A percentile compares a stretch with the other conserved stretches of the same genome.
Evolutionary conservation across 768 basidiomycete genomes (phyloP).

Genomic region (Rhizopogon rudus): DNA sequence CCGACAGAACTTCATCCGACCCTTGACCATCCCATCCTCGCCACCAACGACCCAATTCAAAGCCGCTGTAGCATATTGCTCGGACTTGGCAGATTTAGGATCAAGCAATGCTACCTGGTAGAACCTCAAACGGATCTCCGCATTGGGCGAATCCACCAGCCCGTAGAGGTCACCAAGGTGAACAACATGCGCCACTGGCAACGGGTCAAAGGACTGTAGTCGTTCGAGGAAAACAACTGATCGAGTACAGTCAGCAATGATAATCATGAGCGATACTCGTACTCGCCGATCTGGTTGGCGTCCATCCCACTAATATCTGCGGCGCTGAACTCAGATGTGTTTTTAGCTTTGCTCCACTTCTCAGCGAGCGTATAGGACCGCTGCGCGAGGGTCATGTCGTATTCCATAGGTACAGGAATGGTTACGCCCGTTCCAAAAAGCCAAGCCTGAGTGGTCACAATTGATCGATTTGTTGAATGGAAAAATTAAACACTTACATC

Average conservation of each 20-base stretch:
- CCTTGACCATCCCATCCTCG: slow-evolving; percentile 57
- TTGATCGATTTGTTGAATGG: background rate
- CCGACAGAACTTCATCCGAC: slow-evolving; percentile 84
- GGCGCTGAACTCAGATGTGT: slow-evolving; percentile 45
- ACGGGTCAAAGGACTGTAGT: slow-evolving; percentile 54
- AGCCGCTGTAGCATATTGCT: slow-evolving; percentile 46
- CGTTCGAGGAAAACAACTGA: slow-evolving; percentile 82
- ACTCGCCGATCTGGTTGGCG: slow-evolving; percentile 71
- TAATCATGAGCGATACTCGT: background rate
- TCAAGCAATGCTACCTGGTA: slow-evolving; percentile 65
- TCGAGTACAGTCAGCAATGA: background rate
- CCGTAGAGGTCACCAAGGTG: slow-evolving; percentile 53
- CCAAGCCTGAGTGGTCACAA: slow-evolving; percentile 52
- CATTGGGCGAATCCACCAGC: slow-evolving; percentile 51
- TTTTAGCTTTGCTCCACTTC: slow-evolving; percentile 57
- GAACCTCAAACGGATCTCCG: slow-evolving; percentile 75
- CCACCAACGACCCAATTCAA: slow-evolving; percentile 65
- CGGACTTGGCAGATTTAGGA: slow-evolving; percentile 41
- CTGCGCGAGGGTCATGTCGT: slow-evolving; percentile 67
- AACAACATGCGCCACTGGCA: slow-evolving; percentile 55
- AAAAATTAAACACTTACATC: slow-evolving; percentile 42
- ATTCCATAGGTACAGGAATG: slow-evolving; percentile 71
- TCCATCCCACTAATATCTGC: slow-evolving; percentile 61
- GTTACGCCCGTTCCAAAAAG: slow-evolving; percentile 72
- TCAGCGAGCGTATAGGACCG: slow-evolving; percentile 68